These are phyloP conservation scores for Silene uniflora DNA, from an alignment of 148 eudicot genomes.

Conservation along the genomic window DNA sequence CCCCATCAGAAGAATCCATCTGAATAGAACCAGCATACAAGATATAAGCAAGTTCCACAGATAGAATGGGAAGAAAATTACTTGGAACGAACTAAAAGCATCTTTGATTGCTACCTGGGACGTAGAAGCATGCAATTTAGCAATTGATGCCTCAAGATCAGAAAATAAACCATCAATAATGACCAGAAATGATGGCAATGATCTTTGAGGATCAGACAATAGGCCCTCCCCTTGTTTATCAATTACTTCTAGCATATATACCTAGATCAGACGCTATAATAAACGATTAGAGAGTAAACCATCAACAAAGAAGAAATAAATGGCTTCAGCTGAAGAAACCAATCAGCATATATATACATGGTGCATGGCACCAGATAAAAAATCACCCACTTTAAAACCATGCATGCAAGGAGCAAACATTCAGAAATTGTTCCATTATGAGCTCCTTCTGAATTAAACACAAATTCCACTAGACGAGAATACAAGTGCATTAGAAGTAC, in stretches of 20 bases:
- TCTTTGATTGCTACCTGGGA: conserved; percentile 44
- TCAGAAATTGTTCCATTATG: neutral
- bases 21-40: conserved; percentile 27
- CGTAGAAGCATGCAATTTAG: conserved; percentile 49
- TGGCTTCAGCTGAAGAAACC: neutral
- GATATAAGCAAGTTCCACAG: conserved; percentile 2
- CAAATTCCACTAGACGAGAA: neutral
- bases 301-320: conserved; percentile 2
- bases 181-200: conserved; percentile 54
- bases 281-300: neutral
- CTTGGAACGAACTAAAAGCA: neutral
- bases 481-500: neutral
- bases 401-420: neutral
- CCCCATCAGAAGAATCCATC: conserved; percentile 59
- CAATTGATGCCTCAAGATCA: conserved; percentile 70
- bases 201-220: conserved; percentile 63
- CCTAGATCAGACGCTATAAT: conserved; percentile 43
- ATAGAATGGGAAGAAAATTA: neutral
- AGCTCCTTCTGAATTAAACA: neutral
- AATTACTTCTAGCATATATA: conserved; percentile 73
- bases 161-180: conserved; percentile 55
- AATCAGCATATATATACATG: neutral
- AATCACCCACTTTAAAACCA: neutral
- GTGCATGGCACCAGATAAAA: no score
- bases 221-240: conserved; percentile 68